phyloP scores from a whole-genome alignment of 2,329 filamentous ascomycete genomes.

The Capronia americana region DNA sequence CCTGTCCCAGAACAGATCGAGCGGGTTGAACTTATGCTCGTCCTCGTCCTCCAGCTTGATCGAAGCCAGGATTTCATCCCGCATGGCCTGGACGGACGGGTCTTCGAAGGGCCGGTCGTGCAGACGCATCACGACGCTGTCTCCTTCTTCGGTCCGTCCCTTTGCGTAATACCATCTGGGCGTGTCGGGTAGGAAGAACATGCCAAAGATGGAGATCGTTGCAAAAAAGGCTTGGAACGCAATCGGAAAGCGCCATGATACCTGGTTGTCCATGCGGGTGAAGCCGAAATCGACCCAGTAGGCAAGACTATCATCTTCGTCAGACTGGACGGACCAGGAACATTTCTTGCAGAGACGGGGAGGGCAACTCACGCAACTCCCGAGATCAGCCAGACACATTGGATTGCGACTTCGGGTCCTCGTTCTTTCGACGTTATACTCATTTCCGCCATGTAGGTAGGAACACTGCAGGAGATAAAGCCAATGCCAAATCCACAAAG shows the following conservation, averaged over 20 bases:
- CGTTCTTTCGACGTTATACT: constrained; percentile 42
- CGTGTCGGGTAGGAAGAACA: constrained; percentile 41
- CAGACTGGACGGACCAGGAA: neutral
- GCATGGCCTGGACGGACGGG: constrained; percentile 33
- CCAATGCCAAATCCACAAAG: constrained; percentile 48
- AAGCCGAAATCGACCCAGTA: constrained; percentile 45
- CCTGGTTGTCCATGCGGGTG: constrained; percentile 41
- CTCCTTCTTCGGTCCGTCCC: constrained; percentile 39
- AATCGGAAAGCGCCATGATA: constrained; percentile 45
- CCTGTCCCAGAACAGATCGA: constrained; percentile 44
- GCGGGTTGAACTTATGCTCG: constrained; percentile 41
- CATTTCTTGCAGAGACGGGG: neutral
- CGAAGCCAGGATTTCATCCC: constrained; percentile 40
- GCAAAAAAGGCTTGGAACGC: constrained; percentile 43
- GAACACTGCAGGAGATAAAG: constrained; percentile 43
- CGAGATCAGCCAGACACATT: constrained; percentile 41
- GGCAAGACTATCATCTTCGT: constrained; percentile 30
- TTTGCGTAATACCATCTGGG: constrained; percentile 44
- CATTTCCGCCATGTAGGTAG: constrained; percentile 46
- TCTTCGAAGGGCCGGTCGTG: constrained; percentile 34
- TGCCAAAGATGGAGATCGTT: constrained; percentile 37
- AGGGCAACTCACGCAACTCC: constrained; percentile 33
- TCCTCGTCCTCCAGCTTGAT: constrained; percentile 35
- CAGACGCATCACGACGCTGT: constrained; percentile 36
- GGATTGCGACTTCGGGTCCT: constrained; percentile 41